Evolutionary conservation across 805 yeast species (phyloP).

Genomic region (Cyberlindnera bimundalis): DNA sequence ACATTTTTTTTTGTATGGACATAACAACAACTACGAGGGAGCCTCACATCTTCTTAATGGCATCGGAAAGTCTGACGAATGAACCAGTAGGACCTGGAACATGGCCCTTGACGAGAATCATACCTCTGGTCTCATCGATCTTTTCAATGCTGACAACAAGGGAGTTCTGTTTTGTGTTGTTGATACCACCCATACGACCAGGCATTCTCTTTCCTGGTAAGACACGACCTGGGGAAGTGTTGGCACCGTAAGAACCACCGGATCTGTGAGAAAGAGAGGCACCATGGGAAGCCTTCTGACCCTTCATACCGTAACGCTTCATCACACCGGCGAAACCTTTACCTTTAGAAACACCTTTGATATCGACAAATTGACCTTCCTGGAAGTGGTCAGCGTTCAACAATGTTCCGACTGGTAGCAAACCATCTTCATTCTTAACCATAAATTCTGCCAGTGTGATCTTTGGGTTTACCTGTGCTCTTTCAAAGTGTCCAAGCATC

Average conservation of each 20-base stretch:
- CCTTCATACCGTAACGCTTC: conserved; percentile 89
- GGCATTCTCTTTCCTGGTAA: conserved; percentile 98
- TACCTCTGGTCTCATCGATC: conserved; percentile 70
- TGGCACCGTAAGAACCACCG: conserved; percentile 96
- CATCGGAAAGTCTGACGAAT: conserved; percentile 73
- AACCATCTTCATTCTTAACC: conserved; percentile 60
- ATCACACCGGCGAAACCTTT: conserved; percentile 98
- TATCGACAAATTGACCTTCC: conserved; percentile 80
- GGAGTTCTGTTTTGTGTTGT: conserved; percentile 70
- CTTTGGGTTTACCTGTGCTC: conserved; percentile 85
- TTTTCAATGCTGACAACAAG: conserved; percentile 61
- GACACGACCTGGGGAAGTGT: conserved; percentile 94
- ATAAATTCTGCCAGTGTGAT: conserved; percentile 71
- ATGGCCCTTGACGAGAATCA: conserved; percentile 80
- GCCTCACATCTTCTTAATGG: conserved; percentile 46
- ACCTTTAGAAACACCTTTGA: conserved; percentile 79
- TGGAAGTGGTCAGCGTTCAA: conserved; percentile 81
- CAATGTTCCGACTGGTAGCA: conserved; percentile 74
- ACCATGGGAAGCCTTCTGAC: conserved; percentile 94
- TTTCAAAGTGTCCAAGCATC: conserved; percentile 70
- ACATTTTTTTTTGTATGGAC: background rate
- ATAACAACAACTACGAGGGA: too few relatives aligned
- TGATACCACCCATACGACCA: conserved; percentile 87
- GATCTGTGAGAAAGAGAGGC: conserved; percentile 89
- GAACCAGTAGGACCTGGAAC: conserved; percentile 87